Conservation (phyloP, 371 early-diverging fungal genomes). For the Mucor plumbeus region DNA sequence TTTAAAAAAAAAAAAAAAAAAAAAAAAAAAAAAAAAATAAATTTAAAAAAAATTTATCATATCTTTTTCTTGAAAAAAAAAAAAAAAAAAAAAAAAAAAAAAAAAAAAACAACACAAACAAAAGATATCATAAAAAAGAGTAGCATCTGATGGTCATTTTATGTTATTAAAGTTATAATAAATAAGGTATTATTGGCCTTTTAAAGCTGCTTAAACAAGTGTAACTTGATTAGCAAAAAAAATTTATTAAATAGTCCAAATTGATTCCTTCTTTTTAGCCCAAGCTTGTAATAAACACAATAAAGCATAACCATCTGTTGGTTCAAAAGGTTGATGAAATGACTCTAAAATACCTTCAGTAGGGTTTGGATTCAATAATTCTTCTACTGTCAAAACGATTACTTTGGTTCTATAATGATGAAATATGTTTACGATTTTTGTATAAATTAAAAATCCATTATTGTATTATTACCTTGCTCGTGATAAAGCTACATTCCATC, state of each 20-base stretch:
- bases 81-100: too few relatives aligned
- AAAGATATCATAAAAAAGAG: not conserved
- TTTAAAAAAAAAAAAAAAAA: too few relatives aligned
- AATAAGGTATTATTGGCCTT: too few relatives aligned
- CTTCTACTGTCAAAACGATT: conserved; percentile 53
- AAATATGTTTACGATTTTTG: not conserved
- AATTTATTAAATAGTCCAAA: conserved; percentile 26
- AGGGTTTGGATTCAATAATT: conserved; percentile 34
- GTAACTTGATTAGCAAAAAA: too few relatives aligned
- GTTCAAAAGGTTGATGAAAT: conserved; percentile 23
- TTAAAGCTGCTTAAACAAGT: too few relatives aligned
- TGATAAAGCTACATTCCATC: conserved; percentile 64
- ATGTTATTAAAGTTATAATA: not conserved
- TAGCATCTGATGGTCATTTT: not conserved
- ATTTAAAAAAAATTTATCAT: too few relatives aligned
- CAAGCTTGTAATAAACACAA: conserved; percentile 37
- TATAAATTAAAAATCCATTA: not conserved
- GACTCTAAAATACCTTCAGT: conserved; percentile 24
- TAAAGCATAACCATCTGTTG: conserved; percentile 44
- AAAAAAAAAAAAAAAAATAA: too few relatives aligned
- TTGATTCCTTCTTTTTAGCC: conserved; percentile 28
- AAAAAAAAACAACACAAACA: conserved; percentile 11
- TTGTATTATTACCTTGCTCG: conserved; percentile 44
- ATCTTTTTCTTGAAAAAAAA: too few relatives aligned
- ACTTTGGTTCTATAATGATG: conserved; percentile 53